Base-by-base conservation (phyloP, 352 stramenopile genomes). In the Ophiocytium majus region DNA sequence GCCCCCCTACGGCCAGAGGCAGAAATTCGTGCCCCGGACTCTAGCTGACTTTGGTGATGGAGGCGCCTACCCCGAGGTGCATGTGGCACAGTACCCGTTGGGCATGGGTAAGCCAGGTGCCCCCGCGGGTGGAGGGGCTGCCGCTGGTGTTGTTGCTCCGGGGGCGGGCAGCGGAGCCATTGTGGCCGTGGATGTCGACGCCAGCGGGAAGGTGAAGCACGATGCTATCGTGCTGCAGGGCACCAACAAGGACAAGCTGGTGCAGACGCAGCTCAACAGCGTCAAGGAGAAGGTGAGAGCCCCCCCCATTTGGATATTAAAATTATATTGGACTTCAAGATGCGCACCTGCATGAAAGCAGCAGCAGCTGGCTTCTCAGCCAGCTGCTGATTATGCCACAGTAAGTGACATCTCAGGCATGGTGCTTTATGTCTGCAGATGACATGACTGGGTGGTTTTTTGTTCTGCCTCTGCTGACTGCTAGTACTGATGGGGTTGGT, bases 61-160 rank as follows among this genome's bases (percentile, higher is more conserved):
- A 64, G 97, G 97, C 57, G 96, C 96, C 76, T 99, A 96, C 89
- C 97, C 97, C 0, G 97, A 99, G 93, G 97, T 99, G 83, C 97
- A 99, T 89, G 91, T 99, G 35, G 95, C 96, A 83, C 95, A 98
- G 90, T 98, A 97, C 86, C 95, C 95, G n/a, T 86, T 97, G 0
- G 90, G 92, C 84, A 97, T 98, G 94, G 95, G 95, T 23, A 74
- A 85, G 57, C 89, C 90, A 14, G 79, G 0, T 23, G 50, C 31
- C 28, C 0, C 14, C n/a, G 23, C 76, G 80, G 64, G 57, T 36
- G 71, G n/a, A 37, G 66, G 19, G 49, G 49, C 43, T 28, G 71
- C 64, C 19, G 63, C 71, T 66, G 63, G 71, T 31, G 57, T 35
- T 0, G 84, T 79, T 19, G 35, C 64, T 9, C 57, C 34, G 23